Evolutionary conservation across 23 red algal genomes (phyloP), one percentile per base, ranked within the genome.

Genomic region (Gracilariopsis chorda): DNA sequence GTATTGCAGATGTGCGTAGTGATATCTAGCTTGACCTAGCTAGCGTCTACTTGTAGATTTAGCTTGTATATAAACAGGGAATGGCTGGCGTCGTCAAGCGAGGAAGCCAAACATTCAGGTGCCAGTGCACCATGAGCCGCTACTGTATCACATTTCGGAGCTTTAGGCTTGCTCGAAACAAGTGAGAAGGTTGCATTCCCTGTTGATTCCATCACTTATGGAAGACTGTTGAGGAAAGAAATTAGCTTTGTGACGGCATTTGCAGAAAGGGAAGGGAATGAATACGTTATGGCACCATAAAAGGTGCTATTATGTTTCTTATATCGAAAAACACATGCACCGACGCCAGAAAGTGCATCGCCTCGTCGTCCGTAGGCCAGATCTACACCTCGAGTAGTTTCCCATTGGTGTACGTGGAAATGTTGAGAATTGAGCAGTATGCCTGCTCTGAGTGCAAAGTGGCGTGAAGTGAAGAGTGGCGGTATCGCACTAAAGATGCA

Each of bases 211-310:
- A n/a, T n/a, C n/a, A n/a, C n/a, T n/a, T n/a, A n/a, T 20, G 67
- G 2, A 2, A 73, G 4, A 7, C 10, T 24, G 40, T 73, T 32
- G 4, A 73, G 19, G 67, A 73, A 73, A 2, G 39, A 12, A 23
- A 73, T 73, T 8, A 86, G 62, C 17, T 86, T 71, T 35, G 82
- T 10, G 6, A 86, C 82, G 36, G 82, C 82, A 48, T 86, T 86
- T 27, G 82, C 44, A 2, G 82, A 86, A 53, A 86, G 82, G 2
- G 82, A 86, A 2, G 82, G 82, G 30, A 86, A 72, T 12, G 46
- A 39, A 34, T 86, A 86, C 19, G 62, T 29, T 49, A 86, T 71
- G 3, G 41, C 59, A 4, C 46, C 82, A 35, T 86, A 73, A n/a
- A 86, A 30, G 30, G n/a, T 43, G 1, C n/a, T 20, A 35, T 48